Conservation (phyloP, 2,329 filamentous ascomycete species). For the Botrytis deweyae region DNA sequence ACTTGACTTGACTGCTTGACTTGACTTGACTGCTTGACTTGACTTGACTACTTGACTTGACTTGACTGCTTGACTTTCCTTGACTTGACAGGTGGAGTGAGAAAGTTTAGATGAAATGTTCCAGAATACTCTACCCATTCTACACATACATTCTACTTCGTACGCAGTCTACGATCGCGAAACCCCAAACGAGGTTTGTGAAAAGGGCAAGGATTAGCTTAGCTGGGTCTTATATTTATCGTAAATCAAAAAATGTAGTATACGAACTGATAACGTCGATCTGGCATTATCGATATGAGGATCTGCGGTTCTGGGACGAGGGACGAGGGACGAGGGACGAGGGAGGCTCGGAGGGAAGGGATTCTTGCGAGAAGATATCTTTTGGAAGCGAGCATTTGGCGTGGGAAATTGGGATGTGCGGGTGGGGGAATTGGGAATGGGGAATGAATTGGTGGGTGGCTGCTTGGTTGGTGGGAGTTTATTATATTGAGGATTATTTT, state of each 20-base stretch:
- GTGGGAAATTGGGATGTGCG: background rate
- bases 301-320: background rate
- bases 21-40: too few relatives aligned
- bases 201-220: background rate
- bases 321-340: background rate
- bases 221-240: background rate
- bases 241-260: background rate
- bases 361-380: background rate
- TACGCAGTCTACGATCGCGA: background rate
- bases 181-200: background rate
- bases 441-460: too few relatives aligned
- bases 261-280: constrained; percentile 3
- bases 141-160: too few relatives aligned
- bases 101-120: background rate
- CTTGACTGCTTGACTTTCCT: background rate
- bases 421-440: background rate
- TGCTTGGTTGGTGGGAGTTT: background rate
- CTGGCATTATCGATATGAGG: constrained; percentile 1
- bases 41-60: too few relatives aligned
- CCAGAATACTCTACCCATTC: background rate
- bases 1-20: too few relatives aligned
- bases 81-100: background rate
- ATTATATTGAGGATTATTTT: too few relatives aligned
- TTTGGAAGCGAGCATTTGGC: background rate
- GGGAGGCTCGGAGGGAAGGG: constrained; percentile 3